A percentile compares a stretch with the other conserved stretches of the same genome.
Evolutionary conservation across 2,329 filamentous ascomycete genomes (phyloP).

Genomic region (Pseudogymnoascus destructans): DNA sequence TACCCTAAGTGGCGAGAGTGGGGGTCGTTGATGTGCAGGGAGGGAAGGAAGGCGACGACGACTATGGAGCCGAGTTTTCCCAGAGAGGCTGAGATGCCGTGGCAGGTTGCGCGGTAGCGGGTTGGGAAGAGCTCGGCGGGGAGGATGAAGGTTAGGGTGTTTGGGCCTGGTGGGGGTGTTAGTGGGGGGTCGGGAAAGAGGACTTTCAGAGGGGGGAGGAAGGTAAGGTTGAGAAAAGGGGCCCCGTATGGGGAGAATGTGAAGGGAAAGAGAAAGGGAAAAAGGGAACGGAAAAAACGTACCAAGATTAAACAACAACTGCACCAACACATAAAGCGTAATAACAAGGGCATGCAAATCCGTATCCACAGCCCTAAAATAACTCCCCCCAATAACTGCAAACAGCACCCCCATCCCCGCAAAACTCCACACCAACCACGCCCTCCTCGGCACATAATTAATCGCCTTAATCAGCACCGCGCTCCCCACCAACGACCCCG

Average conservation of each 20-base stretch:
- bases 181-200: no score
- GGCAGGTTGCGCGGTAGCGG: conserved; percentile 47
- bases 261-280: conserved; percentile 37
- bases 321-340: conserved; percentile 31
- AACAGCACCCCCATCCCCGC: conserved; percentile 31
- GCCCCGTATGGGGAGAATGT: background rate
- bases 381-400: conserved; percentile 28
- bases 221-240: background rate
- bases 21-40: background rate
- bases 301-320: conserved; percentile 36
- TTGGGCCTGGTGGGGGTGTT: conserved; percentile 32
- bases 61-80: conserved; percentile 44
- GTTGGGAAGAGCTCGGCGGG: conserved; percentile 54
- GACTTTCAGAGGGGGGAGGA: background rate
- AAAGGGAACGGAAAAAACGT: conserved; percentile 37
- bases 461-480: conserved; percentile 13
- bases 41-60: conserved; percentile 15
- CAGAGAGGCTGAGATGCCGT: conserved; percentile 47
- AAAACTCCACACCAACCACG: conserved; percentile 21
- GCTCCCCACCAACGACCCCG: conserved; percentile 13
- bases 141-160: conserved; percentile 50
- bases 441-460: conserved; percentile 14
- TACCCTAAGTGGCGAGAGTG: conserved; percentile 8
- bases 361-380: conserved; percentile 6
- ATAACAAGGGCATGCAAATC: conserved; percentile 25